Evolutionary conservation across 306 rosid genomes (phyloP), one percentile per base, ranked within the genome.

Genomic region (Ammopiptanthus mongolicus): DNA sequence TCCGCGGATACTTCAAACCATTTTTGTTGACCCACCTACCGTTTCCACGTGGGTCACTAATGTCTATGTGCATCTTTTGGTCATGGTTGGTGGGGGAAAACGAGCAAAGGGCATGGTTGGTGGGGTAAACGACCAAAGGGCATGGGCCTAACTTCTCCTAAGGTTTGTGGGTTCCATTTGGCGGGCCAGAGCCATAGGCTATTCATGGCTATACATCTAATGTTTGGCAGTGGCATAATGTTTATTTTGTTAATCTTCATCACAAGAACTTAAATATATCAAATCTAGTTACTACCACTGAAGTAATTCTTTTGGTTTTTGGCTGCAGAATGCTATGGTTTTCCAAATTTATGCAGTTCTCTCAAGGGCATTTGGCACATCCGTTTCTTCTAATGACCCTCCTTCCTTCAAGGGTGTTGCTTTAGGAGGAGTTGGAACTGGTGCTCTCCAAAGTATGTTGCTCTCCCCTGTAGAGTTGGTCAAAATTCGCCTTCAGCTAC

Each of bases 401-500:
- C 91, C 97, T 33, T 81, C 96, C 5, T 78, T 83, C 70, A 84
- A 73, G 79, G 87, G 84, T 5, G 97, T 91, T 42, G 89, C 88
- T 64, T 74, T 87, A 48, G 98, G 90, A 67, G 98, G 97, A 69
- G 7, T 93, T 13, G 87, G 86, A 0, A 78, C 91, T 0, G 97
- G 98, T 25, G 98, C 89, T 44, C 22, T 89, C 6, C 93, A 89
- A 58, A 89, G 93, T 51, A 53, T 88, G 10, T 7, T 93, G 18
- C 78, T 89, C 2, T 60, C 85, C 37, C 97, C 98, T 0, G 89
- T 87, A 11, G 97, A 91, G 36, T 85, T 89, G 5, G 76, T 93
- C 0, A 91, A 93, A 74, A 91, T 93, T 74, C 91, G 85, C 4
- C 96, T 91, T 65, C 98, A 93, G 18, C 48, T 90, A 41, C 90